Evolutionary conservation across 169 alveolate species (phyloP).

Genomic region (Perkinsus chesapeaki): DNA sequence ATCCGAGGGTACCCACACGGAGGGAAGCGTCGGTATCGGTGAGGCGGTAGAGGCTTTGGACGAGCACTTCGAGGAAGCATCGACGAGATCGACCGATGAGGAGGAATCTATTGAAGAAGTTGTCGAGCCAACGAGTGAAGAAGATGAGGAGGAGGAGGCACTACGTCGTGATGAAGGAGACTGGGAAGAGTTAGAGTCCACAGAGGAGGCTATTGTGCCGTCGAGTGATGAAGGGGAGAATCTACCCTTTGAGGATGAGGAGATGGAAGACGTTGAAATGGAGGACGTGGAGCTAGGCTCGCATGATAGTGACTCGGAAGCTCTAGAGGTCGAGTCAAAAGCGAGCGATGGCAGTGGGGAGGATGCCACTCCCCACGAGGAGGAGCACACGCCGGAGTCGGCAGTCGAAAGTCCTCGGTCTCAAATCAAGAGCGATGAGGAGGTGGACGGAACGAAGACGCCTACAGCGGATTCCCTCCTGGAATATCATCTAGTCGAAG

Average conservation of each 20-base stretch:
- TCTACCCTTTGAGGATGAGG: too few relatives aligned
- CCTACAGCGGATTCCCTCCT: background rate
- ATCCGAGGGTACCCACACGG: background rate
- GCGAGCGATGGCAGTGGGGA: too few relatives aligned
- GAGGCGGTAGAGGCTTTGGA: background rate
- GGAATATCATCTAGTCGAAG: background rate
- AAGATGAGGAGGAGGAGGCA: background rate
- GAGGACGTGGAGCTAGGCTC: background rate
- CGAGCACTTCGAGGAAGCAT: background rate
- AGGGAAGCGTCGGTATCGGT: background rate
- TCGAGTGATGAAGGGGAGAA: too few relatives aligned
- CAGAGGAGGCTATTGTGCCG: background rate
- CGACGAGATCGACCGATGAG: background rate
- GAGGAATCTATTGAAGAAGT: background rate
- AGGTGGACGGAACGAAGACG: background rate
- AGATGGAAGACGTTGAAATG: background rate
- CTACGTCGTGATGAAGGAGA: background rate
- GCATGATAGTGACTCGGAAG: background rate
- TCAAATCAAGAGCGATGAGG: background rate
- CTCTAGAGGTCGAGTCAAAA: too few relatives aligned
- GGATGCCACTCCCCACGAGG: too few relatives aligned
- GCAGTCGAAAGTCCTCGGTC: background rate
- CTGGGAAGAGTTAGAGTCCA: background rate
- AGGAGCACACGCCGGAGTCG: too few relatives aligned
- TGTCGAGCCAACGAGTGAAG: background rate